Conservation (phyloP, 2,329 filamentous ascomycete species). For the Sordariomycetes sp. region DNA sequence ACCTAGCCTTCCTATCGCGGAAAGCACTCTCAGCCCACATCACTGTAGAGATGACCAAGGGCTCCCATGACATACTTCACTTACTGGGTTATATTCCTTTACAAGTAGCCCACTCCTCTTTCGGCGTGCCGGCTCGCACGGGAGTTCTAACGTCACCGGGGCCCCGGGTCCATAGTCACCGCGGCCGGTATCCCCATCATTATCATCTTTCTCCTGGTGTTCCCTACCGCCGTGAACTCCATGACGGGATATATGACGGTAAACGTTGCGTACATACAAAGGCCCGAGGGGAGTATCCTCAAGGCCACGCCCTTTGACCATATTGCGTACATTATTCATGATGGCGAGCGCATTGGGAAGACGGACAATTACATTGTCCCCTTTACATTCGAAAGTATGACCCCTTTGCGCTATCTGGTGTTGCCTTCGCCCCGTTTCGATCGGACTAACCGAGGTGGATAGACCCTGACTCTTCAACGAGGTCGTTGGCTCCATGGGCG, state of each 20-base stretch:
- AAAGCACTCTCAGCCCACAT: conserved; percentile 13
- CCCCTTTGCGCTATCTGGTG: too few relatives aligned
- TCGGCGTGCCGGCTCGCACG: conserved; percentile 9
- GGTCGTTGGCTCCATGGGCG: too few relatives aligned
- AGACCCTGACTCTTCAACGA: not conserved
- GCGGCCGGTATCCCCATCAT: conserved; percentile 13
- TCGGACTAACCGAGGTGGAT: not conserved
- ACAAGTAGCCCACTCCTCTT: conserved; percentile 8
- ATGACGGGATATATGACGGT: conserved; percentile 15
- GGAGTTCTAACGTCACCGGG: conserved; percentile 8
- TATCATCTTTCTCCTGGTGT: conserved; percentile 13
- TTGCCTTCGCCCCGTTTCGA: too few relatives aligned
- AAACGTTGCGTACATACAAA: conserved; percentile 10
- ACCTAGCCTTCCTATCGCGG: conserved; percentile 15
- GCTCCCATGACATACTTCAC: conserved; percentile 13
- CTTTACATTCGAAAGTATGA: not conserved
- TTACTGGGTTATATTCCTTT: conserved; percentile 12
- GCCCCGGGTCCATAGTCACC: conserved; percentile 8
- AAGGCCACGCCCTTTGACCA: conserved; percentile 6
- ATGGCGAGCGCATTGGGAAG: conserved; percentile 11
- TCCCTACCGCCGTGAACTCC: conserved; percentile 14
- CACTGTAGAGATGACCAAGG: conserved; percentile 11
- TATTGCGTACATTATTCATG: conserved; percentile 11
- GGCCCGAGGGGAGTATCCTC: conserved; percentile 8
- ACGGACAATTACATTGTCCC: conserved; percentile 5